Percentiles rank a stretch among this genome's conserved stretches.
Evolutionary conservation across 441 rosid genomes (phyloP).

Genomic region (Sinapis alba): DNA sequence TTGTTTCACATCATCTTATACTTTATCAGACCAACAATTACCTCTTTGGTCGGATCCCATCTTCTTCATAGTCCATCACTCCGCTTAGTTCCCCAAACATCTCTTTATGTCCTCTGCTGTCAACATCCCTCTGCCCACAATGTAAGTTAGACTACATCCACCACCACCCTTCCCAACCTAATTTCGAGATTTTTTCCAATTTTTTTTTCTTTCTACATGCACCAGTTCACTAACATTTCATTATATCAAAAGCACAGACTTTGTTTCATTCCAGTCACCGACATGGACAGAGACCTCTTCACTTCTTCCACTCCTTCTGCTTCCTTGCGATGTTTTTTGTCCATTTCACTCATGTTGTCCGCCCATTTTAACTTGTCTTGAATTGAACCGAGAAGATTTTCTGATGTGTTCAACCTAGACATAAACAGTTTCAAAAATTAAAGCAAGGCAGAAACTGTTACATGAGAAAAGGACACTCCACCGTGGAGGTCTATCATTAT

Average conservation of each 20-base stretch:
- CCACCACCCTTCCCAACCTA: slow-evolving; percentile 46
- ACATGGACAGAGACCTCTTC: slow-evolving; percentile 70
- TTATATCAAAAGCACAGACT: slow-evolving; percentile 10
- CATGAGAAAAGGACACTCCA: neutral
- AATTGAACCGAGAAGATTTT: slow-evolving; percentile 76
- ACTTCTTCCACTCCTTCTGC: slow-evolving; percentile 81
- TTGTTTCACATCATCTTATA: neutral
- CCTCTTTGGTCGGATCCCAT: slow-evolving; percentile 95
- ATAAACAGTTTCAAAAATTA: slow-evolving; percentile 1
- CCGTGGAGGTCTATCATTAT: neutral
- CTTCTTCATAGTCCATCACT: slow-evolving; percentile 98
- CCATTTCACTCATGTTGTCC: slow-evolving; percentile 84
- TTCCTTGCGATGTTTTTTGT: slow-evolving; percentile 83
- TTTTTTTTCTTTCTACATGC: neutral
- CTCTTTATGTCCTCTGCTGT: slow-evolving; percentile 91
- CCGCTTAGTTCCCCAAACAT: slow-evolving; percentile 95
- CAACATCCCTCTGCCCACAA: slow-evolving; percentile 96
- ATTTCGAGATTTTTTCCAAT: neutral
- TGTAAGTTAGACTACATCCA: slow-evolving; percentile 98
- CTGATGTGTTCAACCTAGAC: slow-evolving; percentile 84
- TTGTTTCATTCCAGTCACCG: neutral
- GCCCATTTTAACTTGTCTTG: slow-evolving; percentile 99
- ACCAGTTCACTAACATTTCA: neutral
- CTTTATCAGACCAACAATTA: slow-evolving; percentile 30
- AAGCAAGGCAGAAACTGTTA: neutral